Evolutionary conservation across 768 basidiomycete species (phyloP).

Genomic region (Chalciporus chontae): DNA sequence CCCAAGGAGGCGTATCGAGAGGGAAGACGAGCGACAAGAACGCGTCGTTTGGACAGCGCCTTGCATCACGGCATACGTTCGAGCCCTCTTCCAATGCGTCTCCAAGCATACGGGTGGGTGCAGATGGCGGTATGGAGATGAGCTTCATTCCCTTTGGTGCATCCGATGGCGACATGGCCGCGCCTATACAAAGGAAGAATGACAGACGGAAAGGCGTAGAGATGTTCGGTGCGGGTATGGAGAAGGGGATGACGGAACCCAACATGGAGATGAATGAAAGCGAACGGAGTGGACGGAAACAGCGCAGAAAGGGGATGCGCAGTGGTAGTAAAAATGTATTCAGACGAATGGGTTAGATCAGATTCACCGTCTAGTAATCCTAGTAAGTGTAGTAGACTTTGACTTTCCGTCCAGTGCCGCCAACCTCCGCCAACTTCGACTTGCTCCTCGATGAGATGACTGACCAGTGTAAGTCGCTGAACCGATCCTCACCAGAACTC

Average conservation of each 20-base stretch:
- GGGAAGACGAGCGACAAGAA: slow-evolving; percentile 41
- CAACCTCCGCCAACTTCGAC: neutral
- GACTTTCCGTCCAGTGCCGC: no score
- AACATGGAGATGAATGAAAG: slow-evolving; percentile 51
- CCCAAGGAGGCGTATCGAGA: slow-evolving; percentile 32
- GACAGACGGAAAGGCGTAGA: slow-evolving; percentile 61
- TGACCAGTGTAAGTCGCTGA: slow-evolving; percentile 20
- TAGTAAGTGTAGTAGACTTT: no score
- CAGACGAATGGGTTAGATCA: slow-evolving; percentile 28
- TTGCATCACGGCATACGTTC: slow-evolving; percentile 29
- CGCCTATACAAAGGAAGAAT: slow-evolving; percentile 31
- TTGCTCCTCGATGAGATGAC: slow-evolving; percentile 8
- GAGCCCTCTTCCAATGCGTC: slow-evolving; percentile 11
- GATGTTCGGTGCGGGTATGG: slow-evolving; percentile 84
- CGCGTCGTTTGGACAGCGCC: slow-evolving; percentile 71
- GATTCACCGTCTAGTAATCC: no score
- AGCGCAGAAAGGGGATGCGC: slow-evolving; percentile 72
- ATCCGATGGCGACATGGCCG: slow-evolving; percentile 11
- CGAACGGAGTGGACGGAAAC: slow-evolving; percentile 74
- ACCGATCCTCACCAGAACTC: neutral
- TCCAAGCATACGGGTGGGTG: slow-evolving; percentile 23
- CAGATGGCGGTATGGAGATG: slow-evolving; percentile 77
- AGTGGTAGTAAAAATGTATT: slow-evolving; percentile 92
- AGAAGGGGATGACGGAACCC: slow-evolving; percentile 62
- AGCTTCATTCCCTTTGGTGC: slow-evolving; percentile 66